phyloP scores from a whole-genome alignment of 495 filamentous ascomycete species.

The Trichoderma parareesei region DNA sequence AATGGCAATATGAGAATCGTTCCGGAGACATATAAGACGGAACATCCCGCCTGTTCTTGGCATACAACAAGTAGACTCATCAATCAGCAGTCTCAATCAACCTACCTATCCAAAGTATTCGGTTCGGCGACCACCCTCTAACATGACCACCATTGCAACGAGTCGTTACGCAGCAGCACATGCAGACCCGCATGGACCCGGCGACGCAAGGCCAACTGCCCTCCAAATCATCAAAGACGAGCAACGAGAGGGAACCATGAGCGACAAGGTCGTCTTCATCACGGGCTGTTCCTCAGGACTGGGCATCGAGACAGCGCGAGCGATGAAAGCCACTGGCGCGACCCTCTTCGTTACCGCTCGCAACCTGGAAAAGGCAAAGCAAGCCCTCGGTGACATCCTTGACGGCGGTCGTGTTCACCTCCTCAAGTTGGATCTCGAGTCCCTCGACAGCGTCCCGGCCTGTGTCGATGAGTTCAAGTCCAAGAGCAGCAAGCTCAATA shows the following conservation, averaged over 20 bases:
- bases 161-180: conserved; percentile 33
- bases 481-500: conserved; percentile 18
- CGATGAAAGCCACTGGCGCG: conserved; percentile 41
- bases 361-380: conserved; percentile 27
- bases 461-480: conserved; percentile 19
- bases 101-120: too few species aligned
- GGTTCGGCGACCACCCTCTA: not conserved
- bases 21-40: too few species aligned
- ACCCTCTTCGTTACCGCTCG: conserved; percentile 37
- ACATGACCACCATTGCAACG: conserved; percentile 17
- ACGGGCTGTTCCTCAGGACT: conserved; percentile 46
- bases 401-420: conserved; percentile 22
- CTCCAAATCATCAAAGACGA: conserved; percentile 47
- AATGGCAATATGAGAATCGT: too few species aligned
- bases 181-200: conserved; percentile 34
- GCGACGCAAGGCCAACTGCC: conserved; percentile 49
- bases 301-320: conserved; percentile 43
- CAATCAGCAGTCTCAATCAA: too few species aligned
- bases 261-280: conserved; percentile 39
- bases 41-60: too few species aligned
- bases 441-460: conserved; percentile 22
- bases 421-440: conserved; percentile 29
- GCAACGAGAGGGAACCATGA: conserved; percentile 27
- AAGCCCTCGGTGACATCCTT: conserved; percentile 16
- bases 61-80: too few species aligned